Base-by-base conservation (phyloP, 257 asterid species). In the Vinca minor region DNA sequence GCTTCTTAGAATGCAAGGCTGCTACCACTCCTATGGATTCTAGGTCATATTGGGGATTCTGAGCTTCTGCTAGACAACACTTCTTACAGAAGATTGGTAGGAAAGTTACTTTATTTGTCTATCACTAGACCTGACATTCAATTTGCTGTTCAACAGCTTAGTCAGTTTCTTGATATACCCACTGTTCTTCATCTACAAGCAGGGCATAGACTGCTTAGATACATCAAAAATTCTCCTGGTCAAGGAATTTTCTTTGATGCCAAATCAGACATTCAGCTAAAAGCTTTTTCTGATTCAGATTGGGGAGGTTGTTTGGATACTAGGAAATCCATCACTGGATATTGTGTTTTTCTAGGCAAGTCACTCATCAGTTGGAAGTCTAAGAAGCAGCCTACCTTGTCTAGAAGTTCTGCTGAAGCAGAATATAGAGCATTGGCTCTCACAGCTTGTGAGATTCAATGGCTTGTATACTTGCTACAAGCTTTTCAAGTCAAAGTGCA, bases 331-430 rank as follows among this genome's bases (percentile, higher is more conserved):
- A 2, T 58, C 0, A 25, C 42, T 28, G 63, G 63, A 35, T 38
- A 57, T 4, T 31, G 66, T 59, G 78, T 71, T 1, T 23, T 8
- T 66, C 31, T 39, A 1, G 15, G 29, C n/a, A n/a, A n/a, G n/a
- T n/a, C n/a, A n/a, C n/a, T n/a, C n/a, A n/a, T n/a, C n/a, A n/a
- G n/a, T n/a, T n/a, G n/a, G n/a, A n/a, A n/a, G n/a, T n/a, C n/a
- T n/a, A n/a, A n/a, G n/a, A n/a, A n/a, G n/a, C n/a, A n/a, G n/a
- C n/a, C n/a, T n/a, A n/a, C n/a, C n/a, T n/a, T n/a, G n/a, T n/a
- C n/a, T n/a, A n/a, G n/a, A n/a, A n/a, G n/a, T n/a, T n/a, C n/a
- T n/a, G n/a, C n/a, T n/a, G n/a, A n/a, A n/a, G n/a, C n/a, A n/a
- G n/a, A n/a, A n/a, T n/a, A n/a, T n/a, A n/a, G n/a, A n/a, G n/a